Base-by-base conservation (phyloP, 176 grass and related monocot genomes). In the Calamus simplicifolius region DNA sequence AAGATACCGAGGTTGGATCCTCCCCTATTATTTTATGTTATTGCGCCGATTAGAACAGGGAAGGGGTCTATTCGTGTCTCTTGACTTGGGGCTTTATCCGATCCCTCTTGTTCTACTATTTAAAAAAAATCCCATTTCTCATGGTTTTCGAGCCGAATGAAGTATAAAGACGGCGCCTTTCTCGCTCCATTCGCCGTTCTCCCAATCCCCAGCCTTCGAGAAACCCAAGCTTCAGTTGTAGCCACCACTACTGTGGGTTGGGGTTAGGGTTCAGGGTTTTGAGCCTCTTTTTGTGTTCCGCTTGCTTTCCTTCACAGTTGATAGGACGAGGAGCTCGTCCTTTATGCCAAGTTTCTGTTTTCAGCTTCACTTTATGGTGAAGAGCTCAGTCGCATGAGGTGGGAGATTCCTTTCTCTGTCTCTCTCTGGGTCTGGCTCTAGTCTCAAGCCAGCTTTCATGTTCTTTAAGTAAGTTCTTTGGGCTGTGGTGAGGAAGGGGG, bases 161-260 rank as follows among this genome's bases (percentile, higher is more conserved):
- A 25, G 52, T 62, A 57, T 50, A 81, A 82, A 82, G 73, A 48
- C 72, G 61, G 60, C 73, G 29, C 79, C 61, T 82, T 70, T 66
- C 52, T 30, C 16, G n/a, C 52, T 49, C 19, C 23, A 6, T 6
- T 29, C 57, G 12, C 43, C 49, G 12, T 54, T 25, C 27, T 6
- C 19, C 43, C 57, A 59, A 43, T 68, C 74, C 59, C 50, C 15
- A 61, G 5, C 27, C 58, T 48, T 63, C 19, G 70, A 62, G 58
- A 54, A 54, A 29, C 50, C 21, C 49, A 25, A 35, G 38, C 57
- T 73, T 29, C 51, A 38, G 70, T 75, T 13, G 58, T 52, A 10
- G 14, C 10, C 31, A 51, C 65, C 57, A 59, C 31, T 59, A 7
- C 50, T 62, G 59, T 6, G 27, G 27, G 61, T 29, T 48, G 50